A percentile compares a stretch with the other conserved stretches of the same genome.
phyloP scores from a whole-genome alignment of 805 yeast species.

The Cyberlindnera mrakii region DNA sequence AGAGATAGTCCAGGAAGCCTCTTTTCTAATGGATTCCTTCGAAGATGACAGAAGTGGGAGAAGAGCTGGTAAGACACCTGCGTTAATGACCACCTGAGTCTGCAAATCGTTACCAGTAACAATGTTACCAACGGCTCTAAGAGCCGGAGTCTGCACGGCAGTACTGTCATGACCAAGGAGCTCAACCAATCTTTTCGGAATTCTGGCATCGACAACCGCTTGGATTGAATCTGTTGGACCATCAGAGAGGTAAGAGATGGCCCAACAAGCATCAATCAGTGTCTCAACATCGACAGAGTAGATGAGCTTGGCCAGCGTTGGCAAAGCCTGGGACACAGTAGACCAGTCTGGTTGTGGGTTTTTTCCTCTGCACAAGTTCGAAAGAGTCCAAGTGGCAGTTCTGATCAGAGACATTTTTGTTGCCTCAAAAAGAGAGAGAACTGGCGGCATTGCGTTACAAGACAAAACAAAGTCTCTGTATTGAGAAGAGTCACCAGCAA shows the following conservation, averaged over 20 bases:
- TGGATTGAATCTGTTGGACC: slow-evolving; percentile 92
- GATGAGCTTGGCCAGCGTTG: slow-evolving; percentile 85
- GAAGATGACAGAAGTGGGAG: slow-evolving; percentile 73
- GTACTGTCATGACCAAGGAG: slow-evolving; percentile 78
- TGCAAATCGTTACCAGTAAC: slow-evolving; percentile 96
- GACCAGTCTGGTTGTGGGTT: slow-evolving; percentile 96
- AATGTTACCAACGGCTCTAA: slow-evolving; percentile 95
- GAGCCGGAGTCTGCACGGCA: slow-evolving; percentile 91
- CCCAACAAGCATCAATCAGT: slow-evolving; percentile 97
- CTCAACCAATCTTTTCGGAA: slow-evolving; percentile 91
- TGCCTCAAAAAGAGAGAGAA: slow-evolving; percentile 68
- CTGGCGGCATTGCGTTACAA: slow-evolving; percentile 86
- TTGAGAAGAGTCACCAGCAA: slow-evolving; percentile 92
- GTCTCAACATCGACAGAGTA: slow-evolving; percentile 91
- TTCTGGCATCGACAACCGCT: slow-evolving; percentile 94
- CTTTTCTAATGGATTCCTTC: slow-evolving; percentile 90
- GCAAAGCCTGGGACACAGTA: slow-evolving; percentile 78
- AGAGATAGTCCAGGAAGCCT: slow-evolving; percentile 98
- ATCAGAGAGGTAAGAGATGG: slow-evolving; percentile 89
- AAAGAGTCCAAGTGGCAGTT: slow-evolving; percentile 97
- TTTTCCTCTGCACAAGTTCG: slow-evolving; percentile 94
- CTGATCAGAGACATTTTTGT: slow-evolving; percentile 86
- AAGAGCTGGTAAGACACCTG: slow-evolving; percentile 85
- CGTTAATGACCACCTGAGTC: slow-evolving; percentile 90
- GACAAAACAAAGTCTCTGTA: slow-evolving; percentile 85